phyloP scores from a whole-genome alignment of 768 basidiomycete genomes.

The Lepiota subincarnata region DNA sequence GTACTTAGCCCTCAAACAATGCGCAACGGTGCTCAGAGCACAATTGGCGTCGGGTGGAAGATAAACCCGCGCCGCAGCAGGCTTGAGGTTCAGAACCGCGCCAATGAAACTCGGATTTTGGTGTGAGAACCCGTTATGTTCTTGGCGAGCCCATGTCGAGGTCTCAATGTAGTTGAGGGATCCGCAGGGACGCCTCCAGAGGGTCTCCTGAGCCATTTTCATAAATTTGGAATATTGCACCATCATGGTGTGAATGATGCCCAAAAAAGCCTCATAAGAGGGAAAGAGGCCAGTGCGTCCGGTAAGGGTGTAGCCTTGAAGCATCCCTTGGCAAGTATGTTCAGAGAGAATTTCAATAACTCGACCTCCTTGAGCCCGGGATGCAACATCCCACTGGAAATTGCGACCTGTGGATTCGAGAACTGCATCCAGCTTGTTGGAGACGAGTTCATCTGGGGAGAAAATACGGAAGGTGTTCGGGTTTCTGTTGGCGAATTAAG shows the following conservation, averaged over 20 bases:
- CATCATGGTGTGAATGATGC: slow-evolving; percentile 88
- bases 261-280: slow-evolving; percentile 88
- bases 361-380: slow-evolving; percentile 69
- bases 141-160: slow-evolving; percentile 80
- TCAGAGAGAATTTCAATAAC: slow-evolving; percentile 88
- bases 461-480: slow-evolving; percentile 81
- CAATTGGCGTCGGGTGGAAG: slow-evolving; percentile 90
- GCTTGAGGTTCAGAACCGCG: slow-evolving; percentile 77
- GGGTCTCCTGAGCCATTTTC: slow-evolving; percentile 73
- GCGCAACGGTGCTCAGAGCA: slow-evolving; percentile 77
- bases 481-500: slow-evolving; percentile 42
- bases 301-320: slow-evolving; percentile 90
- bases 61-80: slow-evolving; percentile 68
- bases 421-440: slow-evolving; percentile 84
- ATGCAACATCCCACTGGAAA: slow-evolving; percentile 80
- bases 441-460: slow-evolving; percentile 84
- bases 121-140: slow-evolving; percentile 89
- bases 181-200: slow-evolving; percentile 68
- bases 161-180: slow-evolving; percentile 87
- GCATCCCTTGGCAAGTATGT: slow-evolving; percentile 86
- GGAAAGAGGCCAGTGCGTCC: slow-evolving; percentile 85
- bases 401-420: slow-evolving; percentile 65
- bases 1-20: slow-evolving; percentile 80
- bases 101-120: slow-evolving; percentile 86
- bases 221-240: slow-evolving; percentile 85